Conservation (phyloP, 192 early-diverging fungal species). For the Linderina pennispora region DNA sequence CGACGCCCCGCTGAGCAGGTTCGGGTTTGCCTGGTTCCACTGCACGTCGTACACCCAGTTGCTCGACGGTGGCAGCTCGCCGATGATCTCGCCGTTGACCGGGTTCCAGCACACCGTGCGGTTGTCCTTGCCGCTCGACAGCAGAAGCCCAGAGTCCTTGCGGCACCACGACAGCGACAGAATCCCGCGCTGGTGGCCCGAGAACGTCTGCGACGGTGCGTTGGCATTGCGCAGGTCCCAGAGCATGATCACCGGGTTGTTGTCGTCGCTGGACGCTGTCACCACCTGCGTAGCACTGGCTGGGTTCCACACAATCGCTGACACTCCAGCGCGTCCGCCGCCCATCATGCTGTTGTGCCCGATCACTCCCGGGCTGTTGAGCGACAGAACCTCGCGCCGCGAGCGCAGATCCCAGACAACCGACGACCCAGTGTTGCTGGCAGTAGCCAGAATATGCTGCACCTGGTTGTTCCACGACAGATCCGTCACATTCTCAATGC, state of each 20-base stretch:
- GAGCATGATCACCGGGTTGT: conserved; percentile 76
- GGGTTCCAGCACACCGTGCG: conserved; percentile 92
- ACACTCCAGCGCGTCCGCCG: conserved; percentile 67
- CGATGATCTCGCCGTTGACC: conserved; percentile 72
- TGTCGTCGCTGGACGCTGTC: conserved; percentile 89
- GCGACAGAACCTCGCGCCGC: conserved; percentile 75
- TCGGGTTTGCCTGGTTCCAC: conserved; percentile 94
- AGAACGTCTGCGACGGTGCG: conserved; percentile 78
- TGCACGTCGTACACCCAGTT: conserved; percentile 98
- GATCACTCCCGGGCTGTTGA: conserved; percentile 54
- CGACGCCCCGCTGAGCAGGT: conserved; percentile 77
- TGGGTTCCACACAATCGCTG: conserved; percentile 88
- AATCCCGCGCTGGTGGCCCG: conserved; percentile 87
- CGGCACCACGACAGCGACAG: conserved; percentile 93
- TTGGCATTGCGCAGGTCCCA: conserved; percentile 97
- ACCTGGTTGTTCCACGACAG: conserved; percentile 92
- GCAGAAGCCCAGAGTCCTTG: conserved; percentile 85
- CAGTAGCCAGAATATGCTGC: conserved; percentile 88
- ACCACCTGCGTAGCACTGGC: conserved; percentile 92
- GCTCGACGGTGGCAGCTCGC: conserved; percentile 74
- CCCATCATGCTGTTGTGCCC: conserved; percentile 23
- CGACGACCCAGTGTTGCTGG: conserved; percentile 84
- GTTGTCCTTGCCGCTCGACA: conserved; percentile 96
- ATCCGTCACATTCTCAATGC: conserved; percentile 82
- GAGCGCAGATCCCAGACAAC: conserved; percentile 95